phyloP scores from a whole-genome alignment of 208 protist genomes.

The Trypanosoma avium region DNA sequence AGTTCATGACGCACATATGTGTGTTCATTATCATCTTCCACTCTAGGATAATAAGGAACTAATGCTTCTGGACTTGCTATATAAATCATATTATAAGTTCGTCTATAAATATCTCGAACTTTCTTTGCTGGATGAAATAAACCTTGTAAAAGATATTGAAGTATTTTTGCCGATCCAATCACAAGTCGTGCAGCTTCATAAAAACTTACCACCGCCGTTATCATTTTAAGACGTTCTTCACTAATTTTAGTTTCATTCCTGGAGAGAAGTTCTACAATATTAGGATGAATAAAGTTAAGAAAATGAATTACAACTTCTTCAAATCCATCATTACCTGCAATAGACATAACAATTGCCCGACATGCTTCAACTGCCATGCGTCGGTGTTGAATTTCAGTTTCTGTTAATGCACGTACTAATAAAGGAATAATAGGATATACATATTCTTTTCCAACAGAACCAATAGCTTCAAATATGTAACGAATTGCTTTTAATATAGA shows the following conservation, averaged over 20 bases:
- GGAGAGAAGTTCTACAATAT: slow-evolving; percentile 99
- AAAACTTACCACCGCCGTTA: slow-evolving; percentile 96
- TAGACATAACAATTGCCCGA: slow-evolving; percentile 93
- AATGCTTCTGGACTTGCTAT: slow-evolving; percentile 95
- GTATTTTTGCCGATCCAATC: slow-evolving; percentile 92
- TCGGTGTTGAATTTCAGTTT: slow-evolving; percentile 98
- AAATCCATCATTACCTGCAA: slow-evolving; percentile 76
- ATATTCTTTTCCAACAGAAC: slow-evolving; percentile 97
- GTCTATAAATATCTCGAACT: slow-evolving; percentile 99
- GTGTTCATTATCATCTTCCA: slow-evolving; percentile 63
- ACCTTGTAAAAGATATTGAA: slow-evolving; percentile 97
- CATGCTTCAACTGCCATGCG: slow-evolving; percentile 98
- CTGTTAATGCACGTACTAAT: slow-evolving; percentile 98
- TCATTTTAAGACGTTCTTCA: slow-evolving; percentile 86
- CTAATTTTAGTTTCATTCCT: slow-evolving; percentile 76
- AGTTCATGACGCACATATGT: slow-evolving; percentile 70
- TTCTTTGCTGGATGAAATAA: slow-evolving; percentile 98
- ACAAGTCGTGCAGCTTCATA: slow-evolving; percentile 97
- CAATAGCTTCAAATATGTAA: slow-evolving; percentile 99
- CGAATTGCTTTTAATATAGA: slow-evolving; percentile 98
- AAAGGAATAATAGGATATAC: slow-evolving; percentile 97
- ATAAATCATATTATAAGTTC: slow-evolving; percentile 99
- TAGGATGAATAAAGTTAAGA: slow-evolving; percentile 99
- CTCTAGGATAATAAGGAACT: slow-evolving; percentile 93
- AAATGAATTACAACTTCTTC: slow-evolving; percentile 97